phyloP scores from a whole-genome alignment of 1,284 basidiomycete species.

The Marasmius oreades region DNA sequence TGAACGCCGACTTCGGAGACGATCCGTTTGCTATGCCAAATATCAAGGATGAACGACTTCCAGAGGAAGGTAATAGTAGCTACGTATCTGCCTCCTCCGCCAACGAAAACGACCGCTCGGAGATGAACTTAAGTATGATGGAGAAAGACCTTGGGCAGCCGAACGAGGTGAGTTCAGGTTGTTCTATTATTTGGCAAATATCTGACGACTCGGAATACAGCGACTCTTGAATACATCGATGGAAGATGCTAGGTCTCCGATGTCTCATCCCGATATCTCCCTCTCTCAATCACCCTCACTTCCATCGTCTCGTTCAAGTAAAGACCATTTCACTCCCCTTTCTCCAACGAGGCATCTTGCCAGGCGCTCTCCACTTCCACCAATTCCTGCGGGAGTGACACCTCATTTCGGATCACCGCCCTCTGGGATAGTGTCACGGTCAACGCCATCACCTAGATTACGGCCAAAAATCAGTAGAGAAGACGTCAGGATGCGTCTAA shows the following conservation, averaged over 20 bases:
- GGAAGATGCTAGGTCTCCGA: slow-evolving; percentile 6
- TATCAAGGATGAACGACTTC: slow-evolving; percentile 20
- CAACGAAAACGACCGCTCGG: neutral
- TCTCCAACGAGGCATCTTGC: neutral
- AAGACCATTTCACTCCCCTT: neutral
- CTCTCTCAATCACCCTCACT: slow-evolving; percentile 3
- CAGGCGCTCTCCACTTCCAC: slow-evolving; percentile 6
- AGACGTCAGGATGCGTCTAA: slow-evolving; percentile 47
- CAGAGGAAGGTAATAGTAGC: slow-evolving; percentile 11
- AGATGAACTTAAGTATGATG: slow-evolving; percentile 10
- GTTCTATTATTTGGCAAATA: neutral
- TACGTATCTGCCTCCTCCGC: neutral
- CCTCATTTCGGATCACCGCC: neutral
- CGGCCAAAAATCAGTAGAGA: slow-evolving; percentile 48
- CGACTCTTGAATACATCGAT: slow-evolving; percentile 11
- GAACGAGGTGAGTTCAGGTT: slow-evolving; percentile 6
- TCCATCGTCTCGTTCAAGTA: slow-evolving; percentile 4
- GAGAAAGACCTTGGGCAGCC: slow-evolving; percentile 6
- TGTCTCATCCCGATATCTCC: slow-evolving; percentile 4
- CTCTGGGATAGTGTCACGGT: neutral
- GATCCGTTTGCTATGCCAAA: slow-evolving; percentile 21
- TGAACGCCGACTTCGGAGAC: slow-evolving; percentile 3
- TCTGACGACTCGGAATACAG: neutral
- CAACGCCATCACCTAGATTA: slow-evolving; percentile 14
- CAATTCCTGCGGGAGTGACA: neutral